phyloP scores from a whole-genome alignment of 2,329 filamentous ascomycete genomes.

The Epichloe gansuensis region DNA sequence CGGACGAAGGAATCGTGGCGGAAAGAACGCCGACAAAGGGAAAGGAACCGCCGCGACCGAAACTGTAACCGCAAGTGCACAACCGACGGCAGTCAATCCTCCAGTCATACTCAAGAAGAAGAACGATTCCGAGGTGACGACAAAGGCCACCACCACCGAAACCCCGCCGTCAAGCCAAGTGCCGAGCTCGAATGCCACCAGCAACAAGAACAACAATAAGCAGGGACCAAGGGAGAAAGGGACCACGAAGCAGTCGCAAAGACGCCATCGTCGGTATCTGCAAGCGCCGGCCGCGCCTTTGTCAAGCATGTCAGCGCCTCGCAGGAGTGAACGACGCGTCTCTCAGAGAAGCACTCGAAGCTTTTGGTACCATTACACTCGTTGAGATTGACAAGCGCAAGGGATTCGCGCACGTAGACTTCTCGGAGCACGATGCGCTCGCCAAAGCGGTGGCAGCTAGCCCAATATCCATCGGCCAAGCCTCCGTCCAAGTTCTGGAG shows the following conservation, averaged over 20 bases:
- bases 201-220: conserved; percentile 11
- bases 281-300: conserved; percentile 54
- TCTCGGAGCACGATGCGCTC: conserved; percentile 59
- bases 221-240: conserved; percentile 1
- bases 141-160: conserved; percentile 11
- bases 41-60: conserved; percentile 20
- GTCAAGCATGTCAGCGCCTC: conserved; percentile 78
- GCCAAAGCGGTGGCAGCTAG: conserved; percentile 72
- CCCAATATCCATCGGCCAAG: conserved; percentile 71
- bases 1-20: conserved; percentile 21
- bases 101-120: conserved; percentile 32
- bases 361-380: conserved; percentile 61
- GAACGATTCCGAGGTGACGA: conserved; percentile 17
- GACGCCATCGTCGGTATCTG: conserved; percentile 18
- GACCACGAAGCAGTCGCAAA: conserved; percentile 18
- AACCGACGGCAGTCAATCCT: conserved; percentile 16
- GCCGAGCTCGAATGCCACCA: not conserved
- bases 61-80: conserved; percentile 16
- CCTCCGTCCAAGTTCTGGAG: conserved; percentile 77
- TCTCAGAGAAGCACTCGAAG: conserved; percentile 60
- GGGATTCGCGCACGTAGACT: conserved; percentile 88
- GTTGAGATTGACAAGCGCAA: conserved; percentile 94
- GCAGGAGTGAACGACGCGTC: conserved; percentile 76
- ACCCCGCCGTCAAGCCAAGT: conserved; percentile 3
- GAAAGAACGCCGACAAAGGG: conserved; percentile 27